Conservation (phyloP, 768 basidiomycete species). For the Russula brevipes region DNA sequence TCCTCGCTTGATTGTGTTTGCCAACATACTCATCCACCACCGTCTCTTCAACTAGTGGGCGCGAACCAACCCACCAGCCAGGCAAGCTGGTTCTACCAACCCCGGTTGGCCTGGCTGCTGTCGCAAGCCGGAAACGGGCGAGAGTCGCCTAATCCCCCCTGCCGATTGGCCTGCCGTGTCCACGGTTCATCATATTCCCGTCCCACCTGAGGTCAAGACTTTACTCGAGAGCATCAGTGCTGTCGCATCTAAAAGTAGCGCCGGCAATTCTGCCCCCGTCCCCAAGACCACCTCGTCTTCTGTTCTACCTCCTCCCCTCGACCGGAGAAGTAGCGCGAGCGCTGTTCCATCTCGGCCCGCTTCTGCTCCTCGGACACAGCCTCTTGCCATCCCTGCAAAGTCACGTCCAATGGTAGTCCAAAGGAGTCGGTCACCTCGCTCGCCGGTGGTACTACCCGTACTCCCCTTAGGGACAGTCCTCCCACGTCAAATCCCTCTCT, state of each 20-base stretch:
- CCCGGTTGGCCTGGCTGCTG: slow-evolving; percentile 88
- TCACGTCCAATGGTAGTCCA: slow-evolving; percentile 52
- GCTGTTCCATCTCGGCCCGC: slow-evolving; percentile 24
- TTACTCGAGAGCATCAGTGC: slow-evolving; percentile 46
- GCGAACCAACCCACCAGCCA: slow-evolving; percentile 49
- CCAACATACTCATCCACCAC: not conserved
- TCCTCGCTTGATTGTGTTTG: slow-evolving; percentile 11
- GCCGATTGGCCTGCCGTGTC: slow-evolving; percentile 81
- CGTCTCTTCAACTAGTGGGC: slow-evolving; percentile 57
- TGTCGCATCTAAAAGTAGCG: slow-evolving; percentile 34
- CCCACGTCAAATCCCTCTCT: slow-evolving; percentile 45
- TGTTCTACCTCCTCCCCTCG: slow-evolving; percentile 26
- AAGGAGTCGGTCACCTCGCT: slow-evolving; percentile 40
- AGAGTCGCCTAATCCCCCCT: slow-evolving; percentile 58
- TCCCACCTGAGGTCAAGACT: slow-evolving; percentile 67
- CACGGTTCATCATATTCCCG: slow-evolving; percentile 65
- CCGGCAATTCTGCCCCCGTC: slow-evolving; percentile 18
- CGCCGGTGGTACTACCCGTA: slow-evolving; percentile 37
- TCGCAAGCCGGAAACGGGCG: slow-evolving; percentile 58
- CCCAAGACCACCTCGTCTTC: slow-evolving; percentile 19
- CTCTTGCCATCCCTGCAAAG: slow-evolving; percentile 38
- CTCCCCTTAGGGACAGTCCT: slow-evolving; percentile 37
- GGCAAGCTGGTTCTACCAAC: slow-evolving; percentile 56
- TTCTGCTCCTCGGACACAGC: slow-evolving; percentile 25
- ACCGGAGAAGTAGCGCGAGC: slow-evolving; percentile 26